A percentile compares a stretch with the other conserved stretches of the same genome.
phyloP scores from a whole-genome alignment of 192 early-diverging fungal species.

The Coemansia sp. region DNA sequence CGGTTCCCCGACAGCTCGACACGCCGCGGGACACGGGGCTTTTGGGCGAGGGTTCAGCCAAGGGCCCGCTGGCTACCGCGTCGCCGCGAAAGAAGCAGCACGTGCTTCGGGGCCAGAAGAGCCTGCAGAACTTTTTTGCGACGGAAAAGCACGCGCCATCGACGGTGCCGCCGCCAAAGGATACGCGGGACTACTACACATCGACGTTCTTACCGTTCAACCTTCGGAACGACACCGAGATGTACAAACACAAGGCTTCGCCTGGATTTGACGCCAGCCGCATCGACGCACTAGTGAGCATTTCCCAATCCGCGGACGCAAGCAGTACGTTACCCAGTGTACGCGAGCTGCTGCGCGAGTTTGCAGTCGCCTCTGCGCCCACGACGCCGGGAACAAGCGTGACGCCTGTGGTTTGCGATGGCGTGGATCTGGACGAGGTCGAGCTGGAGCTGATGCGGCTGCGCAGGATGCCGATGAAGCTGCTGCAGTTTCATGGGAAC shows the following conservation, averaged over 20 bases:
- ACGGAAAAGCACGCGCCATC: slow-evolving; percentile 5
- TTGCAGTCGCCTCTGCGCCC: neutral
- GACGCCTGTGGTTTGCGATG: neutral
- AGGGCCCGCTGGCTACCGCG: neutral
- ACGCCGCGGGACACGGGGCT: neutral
- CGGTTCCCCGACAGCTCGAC: neutral
- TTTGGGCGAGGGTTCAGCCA: neutral
- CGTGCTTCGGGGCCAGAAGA: slow-evolving; percentile 28
- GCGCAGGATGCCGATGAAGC: slow-evolving; percentile 24
- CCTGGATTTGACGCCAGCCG: slow-evolving; percentile 31
- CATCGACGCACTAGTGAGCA: slow-evolving; percentile 35
- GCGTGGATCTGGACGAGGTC: slow-evolving; percentile 26
- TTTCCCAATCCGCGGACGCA: neutral
- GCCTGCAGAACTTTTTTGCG: slow-evolving; percentile 45
- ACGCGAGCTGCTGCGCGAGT: slow-evolving; percentile 4
- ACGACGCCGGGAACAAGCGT: neutral
- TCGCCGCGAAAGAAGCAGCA: slow-evolving; percentile 10
- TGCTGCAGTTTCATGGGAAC: slow-evolving; percentile 30
- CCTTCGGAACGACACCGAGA: slow-evolving; percentile 25
- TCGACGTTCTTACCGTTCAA: slow-evolving; percentile 43
- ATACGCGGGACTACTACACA: slow-evolving; percentile 23
- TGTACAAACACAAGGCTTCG: slow-evolving; percentile 23
- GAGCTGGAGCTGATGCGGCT: slow-evolving; percentile 24
- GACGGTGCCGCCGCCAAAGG: neutral
- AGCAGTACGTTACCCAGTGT: neutral